Evolutionary conservation across 345 rosid genomes (phyloP).

Genomic region (Citrus reticulata): DNA sequence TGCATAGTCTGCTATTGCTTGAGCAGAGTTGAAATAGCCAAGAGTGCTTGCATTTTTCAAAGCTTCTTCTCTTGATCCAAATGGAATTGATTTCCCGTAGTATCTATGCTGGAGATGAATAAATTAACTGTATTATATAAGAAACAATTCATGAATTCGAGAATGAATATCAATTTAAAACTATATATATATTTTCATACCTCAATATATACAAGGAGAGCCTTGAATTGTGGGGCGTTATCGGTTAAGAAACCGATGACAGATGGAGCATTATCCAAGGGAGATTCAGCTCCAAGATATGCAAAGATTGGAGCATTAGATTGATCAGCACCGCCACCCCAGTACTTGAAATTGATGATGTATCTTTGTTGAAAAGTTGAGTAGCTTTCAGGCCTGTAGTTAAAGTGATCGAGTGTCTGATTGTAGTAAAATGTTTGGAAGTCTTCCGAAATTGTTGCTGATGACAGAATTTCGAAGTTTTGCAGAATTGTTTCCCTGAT

Average conservation of each 20-base stretch:
- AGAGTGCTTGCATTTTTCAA: constrained; percentile 36
- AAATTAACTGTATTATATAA: background rate
- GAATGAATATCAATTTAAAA: background rate
- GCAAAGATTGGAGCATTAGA: constrained; percentile 33
- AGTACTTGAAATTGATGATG: constrained; percentile 29
- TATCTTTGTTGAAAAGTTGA: constrained; percentile 34
- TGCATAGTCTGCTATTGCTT: constrained; percentile 65
- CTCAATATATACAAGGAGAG: constrained; percentile 38
- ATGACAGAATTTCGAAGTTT: background rate
- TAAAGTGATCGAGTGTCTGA: constrained; percentile 53
- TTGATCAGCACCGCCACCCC: constrained; percentile 37
- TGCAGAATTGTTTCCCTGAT: constrained; percentile 4
- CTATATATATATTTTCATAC: constrained; percentile 7
- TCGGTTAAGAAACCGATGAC: constrained; percentile 27
- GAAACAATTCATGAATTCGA: background rate
- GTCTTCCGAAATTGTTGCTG: constrained; percentile 12
- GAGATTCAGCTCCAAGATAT: constrained; percentile 32
- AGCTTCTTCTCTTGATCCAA: constrained; percentile 43
- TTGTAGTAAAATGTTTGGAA: constrained; percentile 29
- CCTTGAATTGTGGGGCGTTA: constrained; percentile 26
- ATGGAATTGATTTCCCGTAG: constrained; percentile 49
- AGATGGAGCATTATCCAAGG: constrained; percentile 3
- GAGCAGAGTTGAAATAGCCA: constrained; percentile 55
- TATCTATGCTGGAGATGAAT: constrained; percentile 33
- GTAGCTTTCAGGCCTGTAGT: constrained; percentile 38